Conservation (phyloP, 140 eudicot species). For the Bidens hawaiensis region DNA sequence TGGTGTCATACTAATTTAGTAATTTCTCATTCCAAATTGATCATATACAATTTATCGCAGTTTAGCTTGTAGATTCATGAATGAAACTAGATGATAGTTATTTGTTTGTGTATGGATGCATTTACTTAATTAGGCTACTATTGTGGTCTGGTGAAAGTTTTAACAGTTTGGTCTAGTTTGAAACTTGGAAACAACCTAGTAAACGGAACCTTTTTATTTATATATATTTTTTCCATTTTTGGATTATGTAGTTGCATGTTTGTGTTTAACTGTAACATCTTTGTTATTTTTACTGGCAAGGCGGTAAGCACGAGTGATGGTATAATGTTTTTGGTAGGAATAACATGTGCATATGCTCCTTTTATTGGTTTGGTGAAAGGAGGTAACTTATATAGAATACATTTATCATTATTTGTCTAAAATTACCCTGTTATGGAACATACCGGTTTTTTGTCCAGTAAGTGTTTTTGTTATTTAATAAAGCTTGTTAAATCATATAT, state of each 20-base stretch:
- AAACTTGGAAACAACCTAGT: no score
- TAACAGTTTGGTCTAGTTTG: no score
- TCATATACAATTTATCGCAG: not conserved
- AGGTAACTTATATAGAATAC: not conserved
- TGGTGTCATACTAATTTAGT: no score
- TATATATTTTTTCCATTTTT: no score
- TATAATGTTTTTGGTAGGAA: not conserved
- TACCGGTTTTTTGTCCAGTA: not conserved
- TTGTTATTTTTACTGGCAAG: no score
- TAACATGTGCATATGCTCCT: not conserved
- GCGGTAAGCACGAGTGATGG: no score
- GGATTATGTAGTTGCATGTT: no score
- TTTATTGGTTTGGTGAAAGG: not conserved
- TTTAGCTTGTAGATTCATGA: not conserved
- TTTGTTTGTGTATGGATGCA: slow-evolving; percentile 1
- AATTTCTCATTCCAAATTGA: no score
- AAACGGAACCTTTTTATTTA: no score
- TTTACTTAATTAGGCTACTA: not conserved
- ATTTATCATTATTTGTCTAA: not conserved
- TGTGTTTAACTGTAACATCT: no score
- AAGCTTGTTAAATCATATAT: not conserved
- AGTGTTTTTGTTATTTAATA: not conserved
- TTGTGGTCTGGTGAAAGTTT: not conserved
- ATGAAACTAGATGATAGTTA: slow-evolving; percentile 9
- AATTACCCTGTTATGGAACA: not conserved